Percentiles rank a stretch among this genome's conserved stretches.
Evolutionary conservation across 306 rosid species (phyloP).

Genomic region (Dicorynia guianensis): DNA sequence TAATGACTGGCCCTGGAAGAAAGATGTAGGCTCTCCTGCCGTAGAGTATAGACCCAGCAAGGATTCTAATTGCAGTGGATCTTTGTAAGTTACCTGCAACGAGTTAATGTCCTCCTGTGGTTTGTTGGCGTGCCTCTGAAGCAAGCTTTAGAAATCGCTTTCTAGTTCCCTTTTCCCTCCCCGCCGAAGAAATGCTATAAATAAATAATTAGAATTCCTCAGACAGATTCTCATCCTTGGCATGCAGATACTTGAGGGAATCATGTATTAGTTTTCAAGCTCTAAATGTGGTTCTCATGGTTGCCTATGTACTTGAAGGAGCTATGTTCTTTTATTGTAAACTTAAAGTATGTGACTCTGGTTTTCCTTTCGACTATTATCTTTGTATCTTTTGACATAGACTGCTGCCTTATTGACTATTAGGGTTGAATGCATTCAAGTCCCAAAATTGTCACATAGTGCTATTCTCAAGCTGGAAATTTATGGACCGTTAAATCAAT

Average conservation of each 20-base stretch:
- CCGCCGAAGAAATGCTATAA: conserved; percentile 6
- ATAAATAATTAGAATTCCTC: conserved; percentile 37
- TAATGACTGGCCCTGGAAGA: conserved; percentile 66
- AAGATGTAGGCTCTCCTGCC: conserved; percentile 49
- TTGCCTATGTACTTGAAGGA: conserved; percentile 40
- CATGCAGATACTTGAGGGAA: conserved; percentile 37
- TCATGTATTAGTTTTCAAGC: conserved; percentile 40
- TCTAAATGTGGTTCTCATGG: conserved; percentile 34
- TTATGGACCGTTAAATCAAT: neutral
- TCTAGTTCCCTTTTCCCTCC: conserved; percentile 13
- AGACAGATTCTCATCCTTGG: conserved; percentile 21
- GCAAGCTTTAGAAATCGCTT: conserved; percentile 20
- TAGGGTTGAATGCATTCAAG: neutral
- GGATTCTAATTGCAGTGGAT: conserved; percentile 46
- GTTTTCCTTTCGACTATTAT: conserved; percentile 28
- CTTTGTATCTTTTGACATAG: conserved; percentile 16
- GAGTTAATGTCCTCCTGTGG: conserved; percentile 30
- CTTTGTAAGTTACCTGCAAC: conserved; percentile 42
- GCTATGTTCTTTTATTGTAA: conserved; percentile 42
- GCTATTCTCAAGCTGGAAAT: conserved; percentile 27
- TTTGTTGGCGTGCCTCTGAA: conserved; percentile 28
- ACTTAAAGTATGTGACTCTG: conserved; percentile 38
- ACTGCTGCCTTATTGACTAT: neutral
- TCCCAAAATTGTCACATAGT: conserved; percentile 34
- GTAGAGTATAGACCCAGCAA: conserved; percentile 50